These are phyloP conservation scores for Cystobasidium ongulense DNA, from an alignment of 768 basidiomycete genomes.

Conservation along the genomic window DNA sequence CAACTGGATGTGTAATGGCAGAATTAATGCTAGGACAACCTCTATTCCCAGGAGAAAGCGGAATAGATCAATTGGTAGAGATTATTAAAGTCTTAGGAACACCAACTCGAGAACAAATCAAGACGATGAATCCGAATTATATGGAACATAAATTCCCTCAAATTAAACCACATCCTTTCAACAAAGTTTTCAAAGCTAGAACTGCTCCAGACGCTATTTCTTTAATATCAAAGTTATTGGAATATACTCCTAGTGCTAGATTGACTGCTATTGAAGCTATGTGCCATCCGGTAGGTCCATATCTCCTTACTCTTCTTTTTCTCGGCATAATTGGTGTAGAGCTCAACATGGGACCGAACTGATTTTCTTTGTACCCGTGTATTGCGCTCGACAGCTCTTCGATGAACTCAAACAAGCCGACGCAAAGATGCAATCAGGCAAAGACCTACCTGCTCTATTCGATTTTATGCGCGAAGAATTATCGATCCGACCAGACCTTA, in stretches of 20 bases:
- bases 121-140: conserved; percentile 99
- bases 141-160: conserved; percentile 99
- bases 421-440: conserved; percentile 91
- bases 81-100: conserved; percentile 99
- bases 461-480: conserved; percentile 96
- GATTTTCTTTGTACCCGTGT: conserved; percentile 2
- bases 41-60: conserved; percentile 84
- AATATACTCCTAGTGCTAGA: conserved; percentile 93
- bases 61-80: conserved; percentile 95
- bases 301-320: neutral
- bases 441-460: conserved; percentile 87
- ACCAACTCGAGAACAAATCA: conserved; percentile 97
- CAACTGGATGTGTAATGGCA: conserved; percentile 99
- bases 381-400: conserved; percentile 64
- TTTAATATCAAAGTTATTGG: conserved; percentile 83
- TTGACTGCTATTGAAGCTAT: conserved; percentile 82
- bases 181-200: conserved; percentile 97
- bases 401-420: conserved; percentile 87
- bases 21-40: conserved; percentile 99
- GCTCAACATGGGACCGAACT: neutral
- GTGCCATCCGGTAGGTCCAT: conserved; percentile 53
- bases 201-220: conserved; percentile 94
- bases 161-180: conserved; percentile 98
- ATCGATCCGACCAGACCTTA: conserved; percentile 90
- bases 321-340: neutral